Evolutionary conservation across 495 filamentous ascomycete species (phyloP), one percentile per base, ranked within the genome.

Genomic region (Neurospora sp.): DNA sequence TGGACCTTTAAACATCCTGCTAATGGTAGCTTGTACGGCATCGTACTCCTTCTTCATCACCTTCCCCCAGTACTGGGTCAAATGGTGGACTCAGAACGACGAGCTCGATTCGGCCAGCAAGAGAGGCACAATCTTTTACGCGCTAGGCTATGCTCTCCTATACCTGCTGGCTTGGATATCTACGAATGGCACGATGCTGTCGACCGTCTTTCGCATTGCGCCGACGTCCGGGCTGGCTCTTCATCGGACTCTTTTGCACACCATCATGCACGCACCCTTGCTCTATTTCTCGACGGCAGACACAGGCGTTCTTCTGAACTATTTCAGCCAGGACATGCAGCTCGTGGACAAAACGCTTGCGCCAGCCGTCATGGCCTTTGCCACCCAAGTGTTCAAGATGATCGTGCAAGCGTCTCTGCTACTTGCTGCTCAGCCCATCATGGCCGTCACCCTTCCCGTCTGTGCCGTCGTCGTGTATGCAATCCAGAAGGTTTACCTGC

Each of bases 401-500:
- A 19, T 76, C 10, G 78, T 81, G 54, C 85, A 85, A 43, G 38
- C 62, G 5, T 62, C 71, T 43, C 76, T 89, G 17, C 77, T 88
- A 0, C 79, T 81, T 48, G 79, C 74, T 39, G 83, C 86, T 40
- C 85, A 87, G 72, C 81, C 81, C 34, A 81, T 82, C 77, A 78
- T 88, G 5, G 71, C 72, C 19, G 37, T 87, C 0, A 81, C 83
- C 7, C 75, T 86, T 13, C 80, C 79, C 0, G 4, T 77, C 24
- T 79, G 76, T 59, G 69, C 72, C 28, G 70, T 39, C 5, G 76
- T 83, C 34, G 72, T 89, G 6, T 90, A 87, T 72, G 38, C 85
- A 19, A 83, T 92, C 6, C 88, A 91, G 74, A 88, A 86, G 71
- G 80, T 87, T 42, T 92, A 92, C 73, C 83, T 92, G 5, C 84